These are phyloP conservation scores for Epichloe hybrida DNA, from an alignment of 2,329 filamentous ascomycete genomes.

Conservation along the genomic window DNA sequence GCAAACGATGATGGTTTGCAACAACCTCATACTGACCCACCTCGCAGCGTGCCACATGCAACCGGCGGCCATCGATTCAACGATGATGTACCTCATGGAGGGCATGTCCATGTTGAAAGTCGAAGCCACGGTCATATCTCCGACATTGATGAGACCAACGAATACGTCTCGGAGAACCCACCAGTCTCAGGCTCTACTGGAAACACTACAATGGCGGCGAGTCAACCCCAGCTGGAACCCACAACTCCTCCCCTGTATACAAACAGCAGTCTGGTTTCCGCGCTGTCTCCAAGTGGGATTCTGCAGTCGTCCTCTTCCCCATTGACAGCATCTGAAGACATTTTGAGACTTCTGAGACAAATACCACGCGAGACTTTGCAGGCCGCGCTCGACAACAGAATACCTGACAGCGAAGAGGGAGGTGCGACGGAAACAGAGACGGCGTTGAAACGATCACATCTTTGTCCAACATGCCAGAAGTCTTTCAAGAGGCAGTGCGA, in stretches of 20 bases:
- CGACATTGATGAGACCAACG: not conserved
- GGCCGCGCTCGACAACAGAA: not conserved
- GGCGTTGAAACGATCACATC: not conserved
- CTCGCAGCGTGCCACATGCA: not conserved
- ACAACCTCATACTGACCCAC: not conserved
- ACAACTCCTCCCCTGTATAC: not conserved
- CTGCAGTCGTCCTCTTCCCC: not conserved
- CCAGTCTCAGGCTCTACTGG: not conserved
- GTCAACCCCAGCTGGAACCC: not conserved
- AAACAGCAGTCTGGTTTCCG: not conserved
- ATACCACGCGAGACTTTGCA: not conserved
- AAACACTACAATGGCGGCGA: not conserved
- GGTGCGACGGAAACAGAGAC: conserved; percentile 4
- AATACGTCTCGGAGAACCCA: not conserved
- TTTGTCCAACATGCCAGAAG: conserved; percentile 32
- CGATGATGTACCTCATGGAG: not conserved
- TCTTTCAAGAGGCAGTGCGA: conserved; percentile 38
- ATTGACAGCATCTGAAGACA: not conserved
- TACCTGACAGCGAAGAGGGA: not conserved
- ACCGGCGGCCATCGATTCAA: not conserved
- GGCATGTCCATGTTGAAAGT: not conserved
- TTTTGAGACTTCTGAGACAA: not conserved
- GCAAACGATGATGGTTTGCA: not conserved
- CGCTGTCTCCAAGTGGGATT: not conserved
- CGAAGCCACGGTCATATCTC: not conserved